Evolutionary conservation across 495 filamentous ascomycete genomes (phyloP), one percentile per base, ranked within the genome.

Genomic region (Cryomyces minteri): DNA sequence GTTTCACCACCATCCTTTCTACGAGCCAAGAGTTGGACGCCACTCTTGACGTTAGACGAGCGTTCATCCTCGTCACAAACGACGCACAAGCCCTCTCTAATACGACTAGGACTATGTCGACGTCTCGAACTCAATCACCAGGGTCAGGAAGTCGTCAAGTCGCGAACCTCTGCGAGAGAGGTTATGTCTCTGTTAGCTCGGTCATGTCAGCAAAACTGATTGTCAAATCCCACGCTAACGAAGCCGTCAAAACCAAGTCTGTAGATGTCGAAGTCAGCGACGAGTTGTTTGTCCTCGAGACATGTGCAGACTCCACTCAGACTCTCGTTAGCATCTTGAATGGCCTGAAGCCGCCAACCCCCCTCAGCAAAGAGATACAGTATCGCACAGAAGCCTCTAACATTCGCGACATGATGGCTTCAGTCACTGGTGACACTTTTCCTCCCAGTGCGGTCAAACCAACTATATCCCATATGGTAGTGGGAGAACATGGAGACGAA

Each of bases 221-320:
- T 6, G 67, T 88, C 5, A 72, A 75, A 28, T 48, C 82, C 10
- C 61, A 70, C 7, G 69, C 67, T 8, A 53, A 59, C 25, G 64
- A 62, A 37, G 64, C 67, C 0, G 68, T 74, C 31, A 74, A 68
- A 0, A 66, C 72, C 8, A 76, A 78, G 46, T 74, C 74, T 33
- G 58, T 93, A 7, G 84, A 90, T 52, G 71, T 94, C 4, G 83
- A 94, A 48, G 52, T 95, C 6, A 73, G 72, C 38, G 84, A 92
- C 56, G 82, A 90, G 55, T 67, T 99, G 2, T 67, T 96, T 30
- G 77, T 99, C 25, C 67, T 99, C 11, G 92, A 99, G 58, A 84
- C 86, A 4, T 96, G 92, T 56, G 90, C 92, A 11, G 92, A 99
- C 61, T 96, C 92, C 7, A 96, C 90, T 0, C 86, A 94, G 54